Evolutionary conservation across 495 filamentous ascomycete genomes (phyloP), one percentile per base, ranked within the genome.

Genomic region (Penicillium lagena): DNA sequence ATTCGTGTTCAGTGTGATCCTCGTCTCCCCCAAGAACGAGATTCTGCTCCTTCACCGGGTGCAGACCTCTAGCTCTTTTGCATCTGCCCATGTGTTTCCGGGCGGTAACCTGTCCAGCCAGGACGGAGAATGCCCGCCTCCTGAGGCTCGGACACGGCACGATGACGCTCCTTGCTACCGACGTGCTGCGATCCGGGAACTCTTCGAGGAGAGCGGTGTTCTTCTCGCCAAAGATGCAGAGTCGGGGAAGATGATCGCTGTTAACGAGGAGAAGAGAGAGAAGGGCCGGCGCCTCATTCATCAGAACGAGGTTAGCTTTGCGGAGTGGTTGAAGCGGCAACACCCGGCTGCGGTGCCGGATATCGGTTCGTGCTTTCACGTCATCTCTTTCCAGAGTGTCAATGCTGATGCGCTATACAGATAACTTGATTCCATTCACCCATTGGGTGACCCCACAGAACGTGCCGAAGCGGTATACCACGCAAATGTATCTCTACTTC

Each of bases 401-500:
- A 6, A 4, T 22, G 30, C 49, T 54, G 29, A 51, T 34, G n/a
- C 32, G 2, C 32, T 10, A 34, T 11, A 38, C 54, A 68, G 84
- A 83, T 1, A 66, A 68, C 39, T 69, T 98, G 27, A 71, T 87
- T 17, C 90, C 90, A 0, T 96, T 95, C 60, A 95, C 89, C 0
- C 81, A 83, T 40, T 97, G 93, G 93, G 75, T 96, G 34, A 97
- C 93, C 2, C 93, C 93, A 0, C 64, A 70, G 3, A 74, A 77
- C 48, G 64, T 83, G 2, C 76, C 81, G 1, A 85, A 81, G 55
- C 77, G 93, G 13, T 98, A 88, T 59, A 85, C 85, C 1, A 96
- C 90, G 7, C 89, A 95, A 58, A 96, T 98, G 90, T 98, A 97
- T 58, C 56, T 98, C 7, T 93, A 95, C 62, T 85, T 95, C 66